These are phyloP conservation scores for Udeniomyces megalosporus DNA, from an alignment of 768 basidiomycete genomes.

Conservation along the genomic window DNA sequence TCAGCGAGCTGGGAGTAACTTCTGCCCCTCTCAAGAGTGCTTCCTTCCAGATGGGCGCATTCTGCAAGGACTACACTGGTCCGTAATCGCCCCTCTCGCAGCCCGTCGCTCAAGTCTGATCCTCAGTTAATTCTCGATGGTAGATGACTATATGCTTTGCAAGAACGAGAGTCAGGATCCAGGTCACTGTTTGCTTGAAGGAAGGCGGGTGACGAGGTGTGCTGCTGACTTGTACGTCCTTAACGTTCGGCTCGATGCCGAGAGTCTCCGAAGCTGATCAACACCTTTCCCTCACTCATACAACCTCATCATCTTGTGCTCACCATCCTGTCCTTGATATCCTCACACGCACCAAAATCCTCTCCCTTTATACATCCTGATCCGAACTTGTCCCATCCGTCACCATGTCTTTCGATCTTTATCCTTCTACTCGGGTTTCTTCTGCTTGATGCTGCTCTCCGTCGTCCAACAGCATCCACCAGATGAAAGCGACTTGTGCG, in stretches of 20 bases:
- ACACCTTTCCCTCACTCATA: too few relatives aligned
- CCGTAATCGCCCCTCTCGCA: constrained; percentile 22
- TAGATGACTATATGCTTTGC: constrained; percentile 95
- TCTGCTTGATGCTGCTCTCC: neutral
- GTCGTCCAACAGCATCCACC: constrained; percentile 50
- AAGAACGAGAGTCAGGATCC: constrained; percentile 82
- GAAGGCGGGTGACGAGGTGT: constrained; percentile 85
- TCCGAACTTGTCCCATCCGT: too few relatives aligned
- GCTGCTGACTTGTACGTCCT: constrained; percentile 75
- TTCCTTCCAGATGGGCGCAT: constrained; percentile 87
- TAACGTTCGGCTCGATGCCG: too few relatives aligned
- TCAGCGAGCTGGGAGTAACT: constrained; percentile 72
- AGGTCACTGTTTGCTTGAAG: constrained; percentile 86
- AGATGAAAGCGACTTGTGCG: constrained; percentile 83
- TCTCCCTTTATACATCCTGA: neutral
- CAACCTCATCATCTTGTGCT: too few relatives aligned
- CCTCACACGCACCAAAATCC: too few relatives aligned
- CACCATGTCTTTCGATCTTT: neutral
- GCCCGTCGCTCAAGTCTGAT: neutral
- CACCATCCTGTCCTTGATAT: too few relatives aligned
- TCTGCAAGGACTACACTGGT: constrained; percentile 97
- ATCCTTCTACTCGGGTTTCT: neutral
- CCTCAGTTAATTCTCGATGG: neutral
- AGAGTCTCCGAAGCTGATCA: too few relatives aligned
- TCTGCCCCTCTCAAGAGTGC: constrained; percentile 91